These are phyloP conservation scores for Silene coronaria DNA, from an alignment of 179 eudicot genomes.

Conservation along the genomic window DNA sequence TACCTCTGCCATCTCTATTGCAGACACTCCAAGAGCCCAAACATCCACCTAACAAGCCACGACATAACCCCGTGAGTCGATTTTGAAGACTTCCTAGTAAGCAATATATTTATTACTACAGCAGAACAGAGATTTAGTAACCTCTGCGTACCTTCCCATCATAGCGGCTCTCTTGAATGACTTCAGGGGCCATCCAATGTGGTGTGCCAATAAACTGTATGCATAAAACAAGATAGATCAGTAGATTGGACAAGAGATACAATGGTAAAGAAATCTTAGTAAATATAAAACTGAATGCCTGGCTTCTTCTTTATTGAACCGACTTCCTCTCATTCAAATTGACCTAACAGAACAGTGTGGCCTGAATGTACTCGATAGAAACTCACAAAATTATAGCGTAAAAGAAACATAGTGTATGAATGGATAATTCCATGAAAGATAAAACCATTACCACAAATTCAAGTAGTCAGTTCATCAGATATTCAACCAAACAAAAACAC, in stretches of 20 bases:
- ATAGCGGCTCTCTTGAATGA: constrained; percentile 96
- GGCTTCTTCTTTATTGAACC: neutral
- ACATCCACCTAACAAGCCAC: constrained; percentile 75
- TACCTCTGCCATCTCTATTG: constrained; percentile 99
- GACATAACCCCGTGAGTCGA: constrained; percentile 6
- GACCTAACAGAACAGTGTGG: neutral
- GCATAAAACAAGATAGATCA: constrained; percentile 14
- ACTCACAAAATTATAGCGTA: neutral
- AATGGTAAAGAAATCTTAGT: neutral
- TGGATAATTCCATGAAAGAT: neutral
- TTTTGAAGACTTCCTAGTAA: constrained; percentile 2
- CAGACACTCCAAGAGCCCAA: constrained; percentile 99
- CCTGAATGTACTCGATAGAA: neutral
- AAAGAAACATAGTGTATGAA: neutral
- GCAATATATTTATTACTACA: neutral
- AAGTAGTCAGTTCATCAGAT: neutral
- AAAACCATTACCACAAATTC: neutral
- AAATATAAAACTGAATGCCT: neutral
- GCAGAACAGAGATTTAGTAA: neutral
- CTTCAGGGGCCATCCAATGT: constrained; percentile 99
- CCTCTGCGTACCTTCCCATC: constrained; percentile 75
- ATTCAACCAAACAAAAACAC: neutral
- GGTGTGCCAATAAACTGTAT: constrained; percentile 95
- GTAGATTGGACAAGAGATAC: neutral
- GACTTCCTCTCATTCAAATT: neutral